Conservation (phyloP, 1,139 yeast species). For the Meyerozyma carpophila region DNA sequence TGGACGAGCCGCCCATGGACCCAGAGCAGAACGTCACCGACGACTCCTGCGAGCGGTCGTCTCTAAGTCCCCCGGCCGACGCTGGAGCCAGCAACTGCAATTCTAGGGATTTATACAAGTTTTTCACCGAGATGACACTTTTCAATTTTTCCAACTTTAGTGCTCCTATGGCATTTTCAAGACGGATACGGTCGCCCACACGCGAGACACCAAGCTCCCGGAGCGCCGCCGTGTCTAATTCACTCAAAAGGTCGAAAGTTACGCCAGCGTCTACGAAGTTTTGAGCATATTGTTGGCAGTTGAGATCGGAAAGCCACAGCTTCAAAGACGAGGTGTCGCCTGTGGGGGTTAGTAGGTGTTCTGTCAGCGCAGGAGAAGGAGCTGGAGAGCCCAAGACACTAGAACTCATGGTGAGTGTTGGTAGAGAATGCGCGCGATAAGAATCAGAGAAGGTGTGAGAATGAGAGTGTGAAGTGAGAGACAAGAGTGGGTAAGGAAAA, state of each 20-base stretch:
- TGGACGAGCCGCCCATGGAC: not conserved
- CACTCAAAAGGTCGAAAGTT: conserved; percentile 53
- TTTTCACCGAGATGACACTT: conserved; percentile 26
- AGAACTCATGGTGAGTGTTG: not conserved
- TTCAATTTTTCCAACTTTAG: conserved; percentile 34
- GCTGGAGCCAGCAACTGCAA: conserved; percentile 6
- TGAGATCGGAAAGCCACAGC: conserved; percentile 31
- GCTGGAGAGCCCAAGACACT: not conserved
- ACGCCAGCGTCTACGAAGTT: conserved; percentile 48
- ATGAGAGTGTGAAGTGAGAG: too few species aligned
- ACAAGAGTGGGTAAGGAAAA: too few species aligned
- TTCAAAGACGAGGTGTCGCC: conserved; percentile 16
- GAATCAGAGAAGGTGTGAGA: not conserved
- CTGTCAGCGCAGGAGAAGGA: not conserved
- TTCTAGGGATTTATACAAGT: conserved; percentile 22
- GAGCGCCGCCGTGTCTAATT: conserved; percentile 63
- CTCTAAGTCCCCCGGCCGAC: not conserved
- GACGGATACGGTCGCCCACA: conserved; percentile 76
- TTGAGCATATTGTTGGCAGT: conserved; percentile 32
- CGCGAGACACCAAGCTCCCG: conserved; percentile 69
- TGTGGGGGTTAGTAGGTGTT: not conserved
- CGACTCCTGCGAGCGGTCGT: not conserved
- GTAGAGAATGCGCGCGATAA: not conserved
- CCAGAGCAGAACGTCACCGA: not conserved
- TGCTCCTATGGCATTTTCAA: conserved; percentile 50